Base-by-base conservation (phyloP, 2,329 filamentous ascomycete genomes). In the Pseudogymnoascus sp. region DNA sequence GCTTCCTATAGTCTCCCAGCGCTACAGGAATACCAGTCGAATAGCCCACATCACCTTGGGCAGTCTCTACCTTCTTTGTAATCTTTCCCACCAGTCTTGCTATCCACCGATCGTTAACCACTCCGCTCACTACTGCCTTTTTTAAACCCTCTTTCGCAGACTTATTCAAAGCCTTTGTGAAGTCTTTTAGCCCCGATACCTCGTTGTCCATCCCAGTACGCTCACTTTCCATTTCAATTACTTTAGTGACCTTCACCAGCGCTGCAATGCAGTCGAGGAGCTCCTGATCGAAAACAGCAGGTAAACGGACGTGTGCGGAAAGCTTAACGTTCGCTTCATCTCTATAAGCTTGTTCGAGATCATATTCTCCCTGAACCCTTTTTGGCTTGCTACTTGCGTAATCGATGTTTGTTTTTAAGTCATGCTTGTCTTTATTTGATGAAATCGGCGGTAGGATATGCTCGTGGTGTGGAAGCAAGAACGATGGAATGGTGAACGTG, bases 181-280 rank as follows among this genome's bases (percentile, higher is more conserved):
- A 73, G 47, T 66, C 73, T 64, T 65, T 72, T 67, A 69, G 72
- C 34, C 64, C 72, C 68, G 70, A 60, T 67, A 69, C 68, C 65
- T 68, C 70, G 47, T 70, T 65, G 62, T 74, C 69, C 64, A 73
- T 66, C 11, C 61, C 66, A 11, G 67, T 68, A 1, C 64, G 72
- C 18, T 77, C 76, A 64, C 78, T 81, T 67, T 83, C 80, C 26
- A 79, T 72, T 67, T 83, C 81, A 54, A 83, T 80, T 39, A 83
- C 76, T 66, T 83, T 83, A n/a, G 78, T 82, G 0, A 81, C 81
- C 68, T 83, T 84, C n/a, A 83, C 77, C 0, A 83, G 72, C 1
- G 81, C 80, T 1, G 81, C 80, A n/a, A 79, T 73, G 69, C 82
- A 83, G 67, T 81, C 78, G 61, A 84, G 77, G 3, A 83, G 73